Conservation (phyloP, 768 basidiomycete genomes). For the Mycena polygramma region DNA sequence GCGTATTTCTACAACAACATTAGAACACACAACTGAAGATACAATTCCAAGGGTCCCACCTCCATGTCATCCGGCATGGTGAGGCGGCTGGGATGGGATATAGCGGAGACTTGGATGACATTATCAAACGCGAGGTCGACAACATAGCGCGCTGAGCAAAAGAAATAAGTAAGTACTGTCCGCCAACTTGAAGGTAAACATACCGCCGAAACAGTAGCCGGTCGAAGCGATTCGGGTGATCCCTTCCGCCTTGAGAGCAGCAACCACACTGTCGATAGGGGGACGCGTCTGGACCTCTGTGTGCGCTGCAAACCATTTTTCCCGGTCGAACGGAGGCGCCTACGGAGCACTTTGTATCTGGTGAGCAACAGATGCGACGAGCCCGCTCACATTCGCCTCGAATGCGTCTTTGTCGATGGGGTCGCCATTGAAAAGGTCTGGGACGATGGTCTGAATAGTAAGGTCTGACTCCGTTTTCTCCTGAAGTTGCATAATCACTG, state of each 20-base stretch:
- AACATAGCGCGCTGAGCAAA: constrained; percentile 51
- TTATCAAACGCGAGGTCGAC: constrained; percentile 61
- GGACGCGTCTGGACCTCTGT: constrained; percentile 48
- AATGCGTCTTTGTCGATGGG: constrained; percentile 16
- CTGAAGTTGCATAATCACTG: background rate
- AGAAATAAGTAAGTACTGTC: too few species aligned
- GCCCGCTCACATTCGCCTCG: background rate
- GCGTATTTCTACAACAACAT: constrained; percentile 28
- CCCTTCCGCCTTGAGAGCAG: constrained; percentile 40
- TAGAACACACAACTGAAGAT: too few species aligned
- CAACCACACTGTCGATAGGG: constrained; percentile 51
- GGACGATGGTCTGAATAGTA: constrained; percentile 26
- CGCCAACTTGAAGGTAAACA: too few species aligned
- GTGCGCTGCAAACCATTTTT: constrained; percentile 52
- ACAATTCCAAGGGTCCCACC: constrained; percentile 34
- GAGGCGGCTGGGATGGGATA: constrained; percentile 57
- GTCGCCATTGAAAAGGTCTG: constrained; percentile 41
- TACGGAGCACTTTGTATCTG: too few species aligned
- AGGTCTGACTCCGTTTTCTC: background rate
- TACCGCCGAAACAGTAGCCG: constrained; percentile 58
- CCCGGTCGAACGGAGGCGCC: constrained; percentile 42
- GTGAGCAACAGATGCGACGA: background rate
- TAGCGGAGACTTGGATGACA: constrained; percentile 52
- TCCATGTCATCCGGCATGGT: constrained; percentile 32
- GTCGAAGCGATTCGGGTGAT: constrained; percentile 54